These are phyloP conservation scores for Phanerodontia chrysosporium DNA, from an alignment of 768 basidiomycete genomes.

Conservation along the genomic window DNA sequence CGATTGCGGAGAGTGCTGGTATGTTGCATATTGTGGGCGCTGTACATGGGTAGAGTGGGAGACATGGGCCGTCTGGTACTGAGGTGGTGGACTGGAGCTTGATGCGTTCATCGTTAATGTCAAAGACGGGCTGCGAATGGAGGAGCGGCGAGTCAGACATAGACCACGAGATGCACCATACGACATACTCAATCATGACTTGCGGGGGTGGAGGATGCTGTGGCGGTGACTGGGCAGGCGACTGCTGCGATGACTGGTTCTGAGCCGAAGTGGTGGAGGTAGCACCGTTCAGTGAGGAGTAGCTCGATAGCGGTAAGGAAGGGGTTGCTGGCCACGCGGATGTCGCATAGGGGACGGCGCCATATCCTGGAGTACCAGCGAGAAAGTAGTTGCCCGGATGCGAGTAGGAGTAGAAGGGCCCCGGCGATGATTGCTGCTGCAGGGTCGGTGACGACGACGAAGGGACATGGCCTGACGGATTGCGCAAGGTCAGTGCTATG, in stretches of 20 bases:
- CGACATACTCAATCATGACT: slow-evolving; percentile 70
- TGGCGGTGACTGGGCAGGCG: slow-evolving; percentile 28
- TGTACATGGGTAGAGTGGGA: slow-evolving; percentile 30
- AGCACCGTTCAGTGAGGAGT: slow-evolving; percentile 78
- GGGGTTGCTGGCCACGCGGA: slow-evolving; percentile 36
- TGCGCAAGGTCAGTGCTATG: not conserved
- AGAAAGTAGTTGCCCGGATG: slow-evolving; percentile 34
- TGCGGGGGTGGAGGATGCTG: slow-evolving; percentile 26
- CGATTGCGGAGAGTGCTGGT: slow-evolving; percentile 34
- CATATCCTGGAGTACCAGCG: slow-evolving; percentile 40
- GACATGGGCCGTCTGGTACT: slow-evolving; percentile 35
- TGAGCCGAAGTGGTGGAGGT: slow-evolving; percentile 42
- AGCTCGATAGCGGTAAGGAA: slow-evolving; percentile 61
- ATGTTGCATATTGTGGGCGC: slow-evolving; percentile 29
- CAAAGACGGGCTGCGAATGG: slow-evolving; percentile 46
- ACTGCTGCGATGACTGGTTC: slow-evolving; percentile 29
- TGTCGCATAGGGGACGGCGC: slow-evolving; percentile 51
- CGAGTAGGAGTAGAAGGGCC: slow-evolving; percentile 33
- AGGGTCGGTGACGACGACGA: not conserved
- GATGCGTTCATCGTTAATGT: slow-evolving; percentile 49
- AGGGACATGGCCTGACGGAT: not conserved
- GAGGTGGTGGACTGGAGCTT: slow-evolving; percentile 35
- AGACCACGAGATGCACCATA: not conserved
- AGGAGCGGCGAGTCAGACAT: not conserved
- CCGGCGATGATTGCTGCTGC: slow-evolving; percentile 28